These are phyloP conservation scores for Atkinsonella hypoxylon DNA, from an alignment of 2,329 filamentous ascomycete genomes.

Conservation along the genomic window DNA sequence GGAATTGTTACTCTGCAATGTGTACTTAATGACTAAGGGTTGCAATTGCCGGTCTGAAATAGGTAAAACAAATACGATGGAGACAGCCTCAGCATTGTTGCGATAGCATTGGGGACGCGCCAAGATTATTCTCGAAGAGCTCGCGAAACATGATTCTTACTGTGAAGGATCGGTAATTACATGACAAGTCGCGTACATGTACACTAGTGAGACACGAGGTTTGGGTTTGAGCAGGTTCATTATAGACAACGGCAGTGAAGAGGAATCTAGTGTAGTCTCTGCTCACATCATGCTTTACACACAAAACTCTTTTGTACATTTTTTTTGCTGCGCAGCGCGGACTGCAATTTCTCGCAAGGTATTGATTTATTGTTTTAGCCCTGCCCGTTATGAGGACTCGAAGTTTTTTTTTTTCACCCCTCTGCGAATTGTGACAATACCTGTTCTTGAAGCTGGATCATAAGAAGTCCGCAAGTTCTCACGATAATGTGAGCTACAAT, in stretches of 20 bases:
- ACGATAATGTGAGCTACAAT: too few species aligned
- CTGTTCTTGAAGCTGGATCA: too few species aligned
- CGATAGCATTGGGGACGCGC: background rate
- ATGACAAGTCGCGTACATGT: slow-evolving; percentile 26
- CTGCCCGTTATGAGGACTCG: too few species aligned
- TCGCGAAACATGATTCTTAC: slow-evolving; percentile 2
- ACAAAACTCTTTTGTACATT: slow-evolving; percentile 2
- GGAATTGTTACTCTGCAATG: slow-evolving; percentile 24
- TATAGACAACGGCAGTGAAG: slow-evolving; percentile 33
- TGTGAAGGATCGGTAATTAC: slow-evolving; percentile 3
- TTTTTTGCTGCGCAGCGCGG: background rate
- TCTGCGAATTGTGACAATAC: too few species aligned
- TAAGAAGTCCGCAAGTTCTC: too few species aligned
- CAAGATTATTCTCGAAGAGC: slow-evolving; percentile 5
- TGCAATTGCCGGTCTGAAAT: slow-evolving; percentile 11
- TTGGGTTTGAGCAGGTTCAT: slow-evolving; percentile 29
- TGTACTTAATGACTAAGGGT: slow-evolving; percentile 19
- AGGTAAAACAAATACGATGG: slow-evolving; percentile 12
- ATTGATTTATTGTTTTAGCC: too few species aligned
- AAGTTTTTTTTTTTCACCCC: too few species aligned
- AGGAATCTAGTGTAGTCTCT: slow-evolving; percentile 31
- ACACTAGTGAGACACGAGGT: slow-evolving; percentile 38
- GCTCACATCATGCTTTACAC: slow-evolving; percentile 16
- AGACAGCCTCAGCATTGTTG: slow-evolving; percentile 13
- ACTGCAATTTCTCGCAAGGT: too few species aligned